Evolutionary conservation across 331 rosid genomes (phyloP).

Genomic region (Arachis monticola): DNA sequence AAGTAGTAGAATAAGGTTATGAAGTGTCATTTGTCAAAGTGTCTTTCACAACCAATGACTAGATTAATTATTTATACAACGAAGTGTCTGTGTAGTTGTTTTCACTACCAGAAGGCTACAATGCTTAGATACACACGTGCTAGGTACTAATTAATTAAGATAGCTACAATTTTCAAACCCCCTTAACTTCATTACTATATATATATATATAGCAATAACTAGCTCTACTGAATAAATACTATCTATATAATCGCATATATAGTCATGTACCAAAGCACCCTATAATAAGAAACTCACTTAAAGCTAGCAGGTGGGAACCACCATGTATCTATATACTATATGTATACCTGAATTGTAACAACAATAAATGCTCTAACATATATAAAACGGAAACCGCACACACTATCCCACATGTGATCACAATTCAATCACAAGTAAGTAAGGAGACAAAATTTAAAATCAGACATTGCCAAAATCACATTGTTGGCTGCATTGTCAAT

Average conservation of each 20-base stretch:
- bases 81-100: constrained; percentile 48
- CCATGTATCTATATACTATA: constrained; percentile 13
- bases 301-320: background rate
- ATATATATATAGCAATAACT: constrained; percentile 26
- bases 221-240: constrained; percentile 29
- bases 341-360: constrained; percentile 18
- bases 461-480: constrained; percentile 8
- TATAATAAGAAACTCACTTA: constrained; percentile 4
- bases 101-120: constrained; percentile 36
- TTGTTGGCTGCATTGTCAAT: constrained; percentile 21
- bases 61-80: constrained; percentile 39
- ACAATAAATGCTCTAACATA: constrained; percentile 17
- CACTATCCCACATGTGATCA: constrained; percentile 51
- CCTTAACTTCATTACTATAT: constrained; percentile 12
- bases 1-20: constrained; percentile 29
- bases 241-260: background rate
- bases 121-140: constrained; percentile 49
- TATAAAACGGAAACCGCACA: constrained; percentile 14
- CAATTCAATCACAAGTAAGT: constrained; percentile 19
- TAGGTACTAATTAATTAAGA: constrained; percentile 13
- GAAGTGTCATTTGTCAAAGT: constrained; percentile 50
- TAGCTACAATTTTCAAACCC: constrained; percentile 33
- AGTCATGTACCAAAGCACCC: constrained; percentile 32
- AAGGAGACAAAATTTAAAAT: constrained; percentile 6
- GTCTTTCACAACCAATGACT: constrained; percentile 28